Evolutionary conservation across 768 basidiomycete species (phyloP).

Genomic region (Rhodosporidiobolus sp.): DNA sequence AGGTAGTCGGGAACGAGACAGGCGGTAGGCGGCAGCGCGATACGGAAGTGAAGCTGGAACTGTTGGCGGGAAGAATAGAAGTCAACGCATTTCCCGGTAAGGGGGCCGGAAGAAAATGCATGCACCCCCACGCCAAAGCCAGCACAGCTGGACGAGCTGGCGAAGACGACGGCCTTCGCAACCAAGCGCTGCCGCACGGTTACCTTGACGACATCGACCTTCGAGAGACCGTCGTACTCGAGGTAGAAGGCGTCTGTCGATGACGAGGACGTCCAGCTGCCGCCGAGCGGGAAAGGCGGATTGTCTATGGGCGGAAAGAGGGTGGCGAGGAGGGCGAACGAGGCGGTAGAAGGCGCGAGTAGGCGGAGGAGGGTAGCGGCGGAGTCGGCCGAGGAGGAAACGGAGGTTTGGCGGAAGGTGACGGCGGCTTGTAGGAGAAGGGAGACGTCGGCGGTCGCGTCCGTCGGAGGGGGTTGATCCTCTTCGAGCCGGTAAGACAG

Average conservation of each 20-base stretch:
- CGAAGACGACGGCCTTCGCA: too few relatives aligned
- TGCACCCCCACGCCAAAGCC: too few relatives aligned
- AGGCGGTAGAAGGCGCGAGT: background rate
- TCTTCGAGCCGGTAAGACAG: background rate
- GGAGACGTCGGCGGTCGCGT: background rate
- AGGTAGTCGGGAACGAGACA: too few relatives aligned
- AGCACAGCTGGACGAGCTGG: too few relatives aligned
- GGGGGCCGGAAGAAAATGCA: too few relatives aligned
- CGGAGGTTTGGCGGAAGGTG: background rate
- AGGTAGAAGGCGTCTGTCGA: background rate
- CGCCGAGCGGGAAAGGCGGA: background rate
- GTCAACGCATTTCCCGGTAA: too few relatives aligned
- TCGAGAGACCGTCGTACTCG: too few relatives aligned
- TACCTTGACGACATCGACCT: too few relatives aligned
- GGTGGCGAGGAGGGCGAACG: background rate
- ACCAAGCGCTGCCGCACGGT: too few relatives aligned
- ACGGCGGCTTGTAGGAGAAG: background rate
- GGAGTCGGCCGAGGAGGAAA: background rate
- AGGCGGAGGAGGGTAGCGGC: background rate
- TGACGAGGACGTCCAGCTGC: background rate
- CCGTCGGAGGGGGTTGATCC: background rate
- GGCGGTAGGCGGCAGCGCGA: too few relatives aligned
- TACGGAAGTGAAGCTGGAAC: too few relatives aligned
- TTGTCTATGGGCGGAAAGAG: background rate
- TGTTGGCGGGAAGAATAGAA: too few relatives aligned